Base-by-base conservation (phyloP, 495 filamentous ascomycete genomes). In the Cercophora scortea region DNA sequence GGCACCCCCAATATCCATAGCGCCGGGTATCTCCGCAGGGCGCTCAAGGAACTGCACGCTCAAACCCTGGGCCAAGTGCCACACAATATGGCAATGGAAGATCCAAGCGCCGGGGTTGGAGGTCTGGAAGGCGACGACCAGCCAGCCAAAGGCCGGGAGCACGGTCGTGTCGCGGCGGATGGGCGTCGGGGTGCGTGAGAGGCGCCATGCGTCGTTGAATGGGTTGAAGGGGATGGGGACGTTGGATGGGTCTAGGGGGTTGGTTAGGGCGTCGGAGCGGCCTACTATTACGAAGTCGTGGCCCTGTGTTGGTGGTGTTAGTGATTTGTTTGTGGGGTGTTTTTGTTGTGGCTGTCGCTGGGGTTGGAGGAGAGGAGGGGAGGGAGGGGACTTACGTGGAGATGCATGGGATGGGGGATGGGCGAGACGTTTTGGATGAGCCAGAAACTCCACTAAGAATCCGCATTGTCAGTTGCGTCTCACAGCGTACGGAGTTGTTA, bases 131-230 rank as follows among this genome's bases (percentile, higher is more conserved):
- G 71, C 74, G 13, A 82, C 64, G 5, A 77, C 61, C 25, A 76
- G 50, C 58, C 72, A 67, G 7, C 72, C 75, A 3, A 40, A 42
- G 0, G 49, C 50, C 1, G 58, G 53, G 4, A 84, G 57, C 51
- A 79, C 67, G 3, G 76, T 74, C 4, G 75, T 74, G 57, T 88
- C 83, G 1, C 84, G 70, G 0, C 83, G 69, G 42, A n/a, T 13
- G n/a, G 42, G 10, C 8, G 42, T 43, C 42, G 8, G 10, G 2
- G 8, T 17, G 42, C 15, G 15, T 4, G 18, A 13, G 42, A 43
- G 42, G 42, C 42, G 42, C 15, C n/a, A 41, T 1, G 55, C 47
- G 40, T 68, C 51, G 25, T 53, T 46, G 18, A 25, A 42, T 19
- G 49, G 12, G 42, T 49, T 66, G 56, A 69, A 79, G 12, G 10